Evolutionary conservation across 108 stramenopile genomes (phyloP), one percentile per base, ranked within the genome.

Genomic region (Skeletonema tropicum): DNA sequence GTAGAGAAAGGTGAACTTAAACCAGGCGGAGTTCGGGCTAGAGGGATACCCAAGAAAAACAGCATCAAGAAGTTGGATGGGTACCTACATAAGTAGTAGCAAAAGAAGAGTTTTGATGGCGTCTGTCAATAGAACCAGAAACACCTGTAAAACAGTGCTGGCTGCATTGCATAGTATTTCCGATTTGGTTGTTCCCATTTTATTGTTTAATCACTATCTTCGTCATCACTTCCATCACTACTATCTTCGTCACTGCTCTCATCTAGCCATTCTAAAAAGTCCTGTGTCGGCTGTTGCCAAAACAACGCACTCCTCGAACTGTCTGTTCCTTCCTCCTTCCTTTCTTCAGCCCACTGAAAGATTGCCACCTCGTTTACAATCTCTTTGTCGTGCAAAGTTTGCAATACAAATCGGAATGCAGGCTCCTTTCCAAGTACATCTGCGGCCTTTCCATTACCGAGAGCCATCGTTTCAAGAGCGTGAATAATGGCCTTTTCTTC

Each of bases 191-290:
- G 23, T 55, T 55, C 52, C 52, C 52, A 7, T 52, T 23, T 9
- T 49, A 49, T 49, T 19, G 5, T 31, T 68, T 52, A 68, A 38
- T 64, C 76, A 64, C 63, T 76, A 33, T 86, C 85, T 13, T 72
- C 76, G 30, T 60, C 84, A 17, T 83, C 84, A 48, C 87, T 86
- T 21, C 86, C 86, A 31, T 71, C 72, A 14, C 78, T 81, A 38
- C 86, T 86, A 30, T 60, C 68, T 19, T 70, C 74, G 36, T 68
- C 55, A 41, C 72, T 73, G n/a, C 73, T 79, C 41, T 83, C 82
- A 35, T 83, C 77, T n/a, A 92, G 64, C 92, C 94, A 96, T 64
- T 93, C 91, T 70, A 96, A 78, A 69, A 96, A 96, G 66, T 92
- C 94, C 73, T 94, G 90, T 9, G 90, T 82, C n/a, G 87, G 84